Evolutionary conservation across 192 early-diverging fungal species (phyloP).

Genomic region (Backusella psychrophila): DNA sequence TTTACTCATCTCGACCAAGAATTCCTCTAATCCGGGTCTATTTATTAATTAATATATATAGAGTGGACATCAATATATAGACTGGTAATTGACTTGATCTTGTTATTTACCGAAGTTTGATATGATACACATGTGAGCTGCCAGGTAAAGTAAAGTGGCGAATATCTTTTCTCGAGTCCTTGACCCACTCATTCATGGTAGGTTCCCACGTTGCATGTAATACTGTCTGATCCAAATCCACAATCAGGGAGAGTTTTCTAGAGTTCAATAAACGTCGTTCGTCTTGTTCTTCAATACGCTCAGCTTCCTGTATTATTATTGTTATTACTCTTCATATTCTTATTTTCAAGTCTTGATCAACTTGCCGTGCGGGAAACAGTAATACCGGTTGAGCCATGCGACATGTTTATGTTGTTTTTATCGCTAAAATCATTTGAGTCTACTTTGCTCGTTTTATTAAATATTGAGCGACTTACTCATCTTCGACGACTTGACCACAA

Average conservation of each 20-base stretch:
- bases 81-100: too few relatives aligned
- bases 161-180: constrained; percentile 61
- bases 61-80: too few relatives aligned
- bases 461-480: constrained; percentile 33
- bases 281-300: constrained; percentile 65
- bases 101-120: constrained; percentile 74
- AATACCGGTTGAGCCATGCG: constrained; percentile 69
- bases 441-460: background rate
- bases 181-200: constrained; percentile 74
- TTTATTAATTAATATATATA: constrained; percentile 2
- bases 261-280: constrained; percentile 58
- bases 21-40: constrained; percentile 80
- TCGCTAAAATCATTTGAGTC: constrained; percentile 9
- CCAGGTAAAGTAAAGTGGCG: constrained; percentile 74
- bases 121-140: constrained; percentile 66
- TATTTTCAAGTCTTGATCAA: background rate
- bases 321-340: background rate
- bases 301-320: constrained; percentile 54
- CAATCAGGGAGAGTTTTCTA: constrained; percentile 81
- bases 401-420: constrained; percentile 74
- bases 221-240: constrained; percentile 98
- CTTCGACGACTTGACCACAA: constrained; percentile 71
- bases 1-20: constrained; percentile 64
- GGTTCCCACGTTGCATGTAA: constrained; percentile 89
- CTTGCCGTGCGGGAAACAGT: constrained; percentile 60